These are phyloP conservation scores for Pilaira anomala DNA, from an alignment of 192 early-diverging fungal species.

Conservation along the genomic window DNA sequence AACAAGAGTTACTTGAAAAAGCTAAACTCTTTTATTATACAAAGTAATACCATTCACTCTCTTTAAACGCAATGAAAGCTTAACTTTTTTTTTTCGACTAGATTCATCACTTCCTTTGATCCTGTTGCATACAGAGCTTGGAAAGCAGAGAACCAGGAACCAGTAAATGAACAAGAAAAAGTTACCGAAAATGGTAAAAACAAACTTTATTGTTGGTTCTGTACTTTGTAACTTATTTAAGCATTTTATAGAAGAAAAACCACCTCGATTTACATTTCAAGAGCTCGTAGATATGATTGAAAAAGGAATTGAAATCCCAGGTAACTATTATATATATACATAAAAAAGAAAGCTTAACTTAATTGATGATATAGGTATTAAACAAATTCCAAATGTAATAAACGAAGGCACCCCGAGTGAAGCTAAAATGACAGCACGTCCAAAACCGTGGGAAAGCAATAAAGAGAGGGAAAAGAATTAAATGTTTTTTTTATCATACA, in stretches of 20 bases:
- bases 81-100: not conserved
- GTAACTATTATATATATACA: constrained; percentile 21
- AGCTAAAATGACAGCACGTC: constrained; percentile 27
- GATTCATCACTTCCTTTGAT: constrained; percentile 36
- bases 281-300: constrained; percentile 43
- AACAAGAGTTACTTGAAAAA: constrained; percentile 29
- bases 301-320: constrained; percentile 40
- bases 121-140: constrained; percentile 33
- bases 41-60: constrained; percentile 36
- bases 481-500: not conserved
- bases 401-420: constrained; percentile 38
- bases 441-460: constrained; percentile 37
- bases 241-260: not conserved
- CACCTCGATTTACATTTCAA: constrained; percentile 35
- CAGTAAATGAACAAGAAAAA: not conserved
- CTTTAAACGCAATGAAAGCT: too few species aligned
- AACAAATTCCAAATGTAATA: constrained; percentile 38
- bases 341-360: not conserved
- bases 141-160: constrained; percentile 19
- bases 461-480: not conserved
- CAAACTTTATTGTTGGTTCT: not conserved
- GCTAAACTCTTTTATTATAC: constrained; percentile 46
- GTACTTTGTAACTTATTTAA: not conserved
- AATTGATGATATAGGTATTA: constrained; percentile 24
- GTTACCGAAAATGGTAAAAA: not conserved